These are phyloP conservation scores for Lactifluus hygrophoroides DNA, from an alignment of 768 basidiomycete genomes.

Conservation along the genomic window DNA sequence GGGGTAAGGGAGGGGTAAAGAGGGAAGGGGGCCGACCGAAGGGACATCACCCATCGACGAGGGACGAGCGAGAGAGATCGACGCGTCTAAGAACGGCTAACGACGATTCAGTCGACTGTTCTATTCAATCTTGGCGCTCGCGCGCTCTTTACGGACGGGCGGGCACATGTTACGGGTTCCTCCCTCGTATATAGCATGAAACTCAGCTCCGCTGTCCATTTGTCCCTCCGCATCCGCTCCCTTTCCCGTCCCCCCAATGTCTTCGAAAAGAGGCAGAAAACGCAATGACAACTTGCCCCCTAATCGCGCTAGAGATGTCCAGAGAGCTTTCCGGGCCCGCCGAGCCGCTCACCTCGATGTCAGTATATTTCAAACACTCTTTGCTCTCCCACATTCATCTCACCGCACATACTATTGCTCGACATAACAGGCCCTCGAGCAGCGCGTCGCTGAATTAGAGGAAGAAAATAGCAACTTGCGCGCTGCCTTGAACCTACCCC, in stretches of 20 bases:
- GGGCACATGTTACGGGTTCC: constrained; percentile 29
- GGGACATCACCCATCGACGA: too few species aligned
- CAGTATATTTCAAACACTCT: constrained; percentile 24
- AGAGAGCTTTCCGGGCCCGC: constrained; percentile 82
- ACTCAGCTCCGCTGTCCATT: constrained; percentile 27
- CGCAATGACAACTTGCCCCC: constrained; percentile 74
- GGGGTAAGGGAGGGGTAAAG: neutral
- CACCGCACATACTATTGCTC: constrained; percentile 24
- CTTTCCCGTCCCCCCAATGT: constrained; percentile 38
- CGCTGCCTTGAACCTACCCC: constrained; percentile 61
- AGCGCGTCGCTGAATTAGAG: constrained; percentile 75
- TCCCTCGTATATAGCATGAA: constrained; percentile 23
- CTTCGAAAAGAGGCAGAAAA: constrained; percentile 82
- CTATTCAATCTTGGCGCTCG: constrained; percentile 20
- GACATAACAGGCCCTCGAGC: constrained; percentile 59
- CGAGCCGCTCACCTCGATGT: constrained; percentile 84
- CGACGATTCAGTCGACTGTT: constrained; percentile 14
- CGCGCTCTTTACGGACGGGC: constrained; percentile 19
- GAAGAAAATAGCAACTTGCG: constrained; percentile 73
- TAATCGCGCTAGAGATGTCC: constrained; percentile 80
- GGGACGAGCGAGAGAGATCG: too few species aligned
- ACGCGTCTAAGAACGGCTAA: constrained; percentile 25
- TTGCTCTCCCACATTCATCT: constrained; percentile 24
- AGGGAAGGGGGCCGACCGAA: neutral
- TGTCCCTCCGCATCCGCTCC: constrained; percentile 27